Base-by-base conservation (phyloP, 1,284 basidiomycete genomes). In the Trichosporon sp. region DNA sequence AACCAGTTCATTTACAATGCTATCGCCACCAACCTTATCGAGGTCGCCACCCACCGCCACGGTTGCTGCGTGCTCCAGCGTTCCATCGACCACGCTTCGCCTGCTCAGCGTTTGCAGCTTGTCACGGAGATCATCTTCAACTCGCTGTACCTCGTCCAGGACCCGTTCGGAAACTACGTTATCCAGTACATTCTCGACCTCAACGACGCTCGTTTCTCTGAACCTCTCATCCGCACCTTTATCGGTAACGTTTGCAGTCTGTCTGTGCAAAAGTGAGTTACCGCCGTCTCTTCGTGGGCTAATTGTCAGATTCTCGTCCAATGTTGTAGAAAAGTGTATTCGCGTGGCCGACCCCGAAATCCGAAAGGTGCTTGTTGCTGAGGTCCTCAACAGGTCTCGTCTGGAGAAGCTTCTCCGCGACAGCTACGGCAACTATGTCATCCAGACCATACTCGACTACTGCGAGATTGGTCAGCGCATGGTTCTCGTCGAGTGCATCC, bases 1-100 rank as follows among this genome's bases (percentile, higher is more conserved):
- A 99, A 99, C 85, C 96, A 98, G 88, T 99, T 99, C 86, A 99
- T 99, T 80, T 99, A 99, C 86, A 98, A 99, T 79, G 97, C 97
- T 69, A 97, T 99, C 54, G 97, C 97, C 38, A 92, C 94, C 40
- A 97, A 99, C 86, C 98, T 97, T 78, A 94, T 99, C 69, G 97
- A 99, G 85, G 97, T 99, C 71, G 97, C 97, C 14, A 99, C 97
- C 65, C 97, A 99, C 83, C 93, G 97, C 76, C 97, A 99, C 79
- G 97, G 97, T 14, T 99, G 97, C 86, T 99, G 97, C 83, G 97
- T 99, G 67, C 87, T 99, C 63, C 97, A 99, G 85, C 90, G 97
- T 73, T 99, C 96, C 85, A 95, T 99, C 78, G 97, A 99, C 84
- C 97, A 99, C 80, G 97, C 97, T 1, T 96, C 78, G 31, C 81